Conservation (phyloP, 2,329 filamentous ascomycete species). For the Aspergillus thermomutatus region DNA sequence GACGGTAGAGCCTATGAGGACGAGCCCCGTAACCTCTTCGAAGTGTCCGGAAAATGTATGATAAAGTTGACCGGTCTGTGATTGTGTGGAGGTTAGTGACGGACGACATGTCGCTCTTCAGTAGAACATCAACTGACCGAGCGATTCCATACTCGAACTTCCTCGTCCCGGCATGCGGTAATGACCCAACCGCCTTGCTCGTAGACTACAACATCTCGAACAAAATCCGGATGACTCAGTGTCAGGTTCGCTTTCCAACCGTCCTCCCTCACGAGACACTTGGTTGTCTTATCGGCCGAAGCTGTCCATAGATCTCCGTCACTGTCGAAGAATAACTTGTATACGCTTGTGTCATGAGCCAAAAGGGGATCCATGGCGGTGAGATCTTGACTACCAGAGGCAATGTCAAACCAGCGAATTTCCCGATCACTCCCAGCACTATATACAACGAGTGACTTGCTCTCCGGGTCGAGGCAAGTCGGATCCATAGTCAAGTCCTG, state of each 20-base stretch:
- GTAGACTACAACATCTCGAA: constrained; percentile 72
- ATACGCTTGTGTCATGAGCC: constrained; percentile 88
- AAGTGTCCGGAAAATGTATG: constrained; percentile 79
- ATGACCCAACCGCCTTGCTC: constrained; percentile 72
- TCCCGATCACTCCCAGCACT: constrained; percentile 78
- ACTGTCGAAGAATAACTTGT: constrained; percentile 70
- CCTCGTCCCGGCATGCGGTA: constrained; percentile 86
- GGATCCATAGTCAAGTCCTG: constrained; percentile 77
- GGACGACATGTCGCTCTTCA: not conserved
- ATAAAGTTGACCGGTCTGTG: constrained; percentile 65
- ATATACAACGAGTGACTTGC: constrained; percentile 56
- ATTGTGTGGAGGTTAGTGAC: constrained; percentile 25
- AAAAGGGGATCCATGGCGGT: constrained; percentile 63
- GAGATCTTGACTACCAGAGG: constrained; percentile 35
- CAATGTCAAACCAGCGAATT: constrained; percentile 63
- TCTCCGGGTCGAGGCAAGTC: constrained; percentile 45
- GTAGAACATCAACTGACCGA: constrained; percentile 35
- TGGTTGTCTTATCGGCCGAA: constrained; percentile 83
- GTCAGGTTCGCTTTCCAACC: constrained; percentile 69
- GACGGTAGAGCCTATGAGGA: constrained; percentile 57
- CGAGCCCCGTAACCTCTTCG: constrained; percentile 84
- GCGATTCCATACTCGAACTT: constrained; percentile 84
- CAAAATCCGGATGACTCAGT: constrained; percentile 82
- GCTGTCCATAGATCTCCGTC: constrained; percentile 85
- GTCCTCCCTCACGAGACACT: constrained; percentile 68